Percentiles rank a stretch among this genome's conserved stretches.
Evolutionary conservation across 129 eudicot genomes (phyloP).

Genomic region (Artemisia annua): DNA sequence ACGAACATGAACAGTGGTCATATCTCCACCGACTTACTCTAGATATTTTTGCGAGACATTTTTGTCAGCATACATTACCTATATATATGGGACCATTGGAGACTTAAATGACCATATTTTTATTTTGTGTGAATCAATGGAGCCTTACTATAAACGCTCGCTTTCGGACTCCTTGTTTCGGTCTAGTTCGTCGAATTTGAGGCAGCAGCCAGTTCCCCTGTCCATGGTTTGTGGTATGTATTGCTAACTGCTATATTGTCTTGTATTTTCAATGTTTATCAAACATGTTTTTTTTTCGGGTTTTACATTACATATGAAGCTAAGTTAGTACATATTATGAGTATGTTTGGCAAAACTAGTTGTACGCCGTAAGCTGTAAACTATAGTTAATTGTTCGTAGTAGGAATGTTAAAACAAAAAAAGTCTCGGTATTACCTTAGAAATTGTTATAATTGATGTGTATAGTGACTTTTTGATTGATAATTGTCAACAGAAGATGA

Average conservation of each 20-base stretch:
- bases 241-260: background rate
- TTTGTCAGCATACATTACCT: slow-evolving; percentile 23
- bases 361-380: too few relatives aligned
- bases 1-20: slow-evolving; percentile 29
- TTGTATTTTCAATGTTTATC: background rate
- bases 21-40: slow-evolving; percentile 40
- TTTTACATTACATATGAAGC: too few relatives aligned
- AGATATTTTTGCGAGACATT: slow-evolving; percentile 33
- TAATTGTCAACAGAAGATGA: slow-evolving; percentile 20
- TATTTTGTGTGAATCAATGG: slow-evolving; percentile 6
- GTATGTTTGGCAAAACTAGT: too few relatives aligned
- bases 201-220: slow-evolving; percentile 14
- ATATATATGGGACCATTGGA: slow-evolving; percentile 13
- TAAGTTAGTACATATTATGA: too few relatives aligned
- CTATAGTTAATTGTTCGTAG: too few relatives aligned
- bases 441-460: slow-evolving; percentile 3
- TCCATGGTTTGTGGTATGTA: slow-evolving; percentile 16
- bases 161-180: slow-evolving; percentile 12
- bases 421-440: too few relatives aligned
- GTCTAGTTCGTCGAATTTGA: slow-evolving; percentile 7
- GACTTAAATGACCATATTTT: background rate
- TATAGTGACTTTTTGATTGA: slow-evolving; percentile 4
- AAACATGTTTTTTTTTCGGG: background rate
- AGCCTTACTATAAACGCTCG: slow-evolving; percentile 7
- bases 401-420: too few relatives aligned